Evolutionary conservation across 208 protist genomes (phyloP).

Genomic region (Trypanosoma conorhini): DNA sequence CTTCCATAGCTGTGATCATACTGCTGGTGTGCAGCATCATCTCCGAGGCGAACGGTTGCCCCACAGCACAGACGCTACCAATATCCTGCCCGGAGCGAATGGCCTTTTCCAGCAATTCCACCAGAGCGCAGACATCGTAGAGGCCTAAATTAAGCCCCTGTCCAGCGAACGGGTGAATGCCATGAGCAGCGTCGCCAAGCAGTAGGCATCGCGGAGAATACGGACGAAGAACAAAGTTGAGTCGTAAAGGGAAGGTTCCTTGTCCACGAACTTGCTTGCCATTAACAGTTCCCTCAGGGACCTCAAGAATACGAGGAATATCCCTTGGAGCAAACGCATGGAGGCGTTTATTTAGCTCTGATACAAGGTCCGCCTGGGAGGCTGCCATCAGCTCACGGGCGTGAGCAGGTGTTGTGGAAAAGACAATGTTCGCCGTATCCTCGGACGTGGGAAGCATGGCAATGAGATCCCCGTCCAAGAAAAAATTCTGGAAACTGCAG

Average conservation of each 20-base stretch:
- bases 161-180: constrained; percentile 92
- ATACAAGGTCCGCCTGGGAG: constrained; percentile 56
- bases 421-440: constrained; percentile 84
- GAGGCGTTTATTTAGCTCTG: constrained; percentile 71
- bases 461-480: constrained; percentile 82
- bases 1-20: constrained; percentile 82
- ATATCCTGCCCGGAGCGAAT: constrained; percentile 78
- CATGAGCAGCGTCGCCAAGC: constrained; percentile 89
- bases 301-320: constrained; percentile 73
- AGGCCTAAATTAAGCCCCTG: constrained; percentile 93
- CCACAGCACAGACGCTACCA: constrained; percentile 68
- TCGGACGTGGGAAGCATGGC: constrained; percentile 76
- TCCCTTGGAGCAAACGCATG: constrained; percentile 65
- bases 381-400: constrained; percentile 53
- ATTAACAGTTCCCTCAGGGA: constrained; percentile 52
- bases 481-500: constrained; percentile 91
- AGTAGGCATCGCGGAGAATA: constrained; percentile 67
- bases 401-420: constrained; percentile 71
- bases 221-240: constrained; percentile 65
- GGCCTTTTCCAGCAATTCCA: constrained; percentile 56
- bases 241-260: constrained; percentile 68
- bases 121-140: constrained; percentile 82
- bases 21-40: constrained; percentile 76
- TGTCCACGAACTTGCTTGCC: constrained; percentile 51
- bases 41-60: constrained; percentile 67